Evolutionary conservation across 192 early-diverging fungal species (phyloP), one percentile per base, ranked within the genome.

Genomic region (Dimargaris xerosporica): DNA sequence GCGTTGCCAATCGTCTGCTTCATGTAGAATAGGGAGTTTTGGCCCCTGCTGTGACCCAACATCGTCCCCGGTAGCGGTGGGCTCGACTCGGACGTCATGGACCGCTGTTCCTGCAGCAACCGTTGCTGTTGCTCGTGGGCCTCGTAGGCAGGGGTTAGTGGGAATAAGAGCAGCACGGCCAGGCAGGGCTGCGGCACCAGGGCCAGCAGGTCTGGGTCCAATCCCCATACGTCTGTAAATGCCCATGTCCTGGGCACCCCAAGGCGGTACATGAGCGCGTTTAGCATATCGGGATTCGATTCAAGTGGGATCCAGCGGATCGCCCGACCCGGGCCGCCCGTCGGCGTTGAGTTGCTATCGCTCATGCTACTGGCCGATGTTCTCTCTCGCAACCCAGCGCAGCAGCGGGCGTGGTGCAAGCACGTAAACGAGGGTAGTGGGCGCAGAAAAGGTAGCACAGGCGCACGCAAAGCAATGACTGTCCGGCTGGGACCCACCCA

Each of bases 91-190:
- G 34, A 39, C 19, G 56, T 73, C 63, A 80, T 80, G n/a, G 75
- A 80, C 23, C 65, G 59, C 44, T 75, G 70, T 51, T 67, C 53
- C 30, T 83, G 72, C 3, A 65, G 55, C 3, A 70, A 54, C 47
- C 75, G 74, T 55, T 82, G 80, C 53, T 75, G 62, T 42, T 78
- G 67, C 46, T 73, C 60, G 62, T 70, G 78, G 29, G 67, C 68
- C 56, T 85, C 80, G 68, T 76, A 78, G 23, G 74, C 73, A 62
- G 79, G 77, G 0, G 83, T 84, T 17, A 81, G 65, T 0, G 95
- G 96, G 62, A 93, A 98, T n/a, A 96, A 71, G 25, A 96, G 76
- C 42, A 98, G 62, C 6, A 98, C 67, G 2, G 96, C 91, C n/a
- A 74, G 63, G 6, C 87, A 88, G 0, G 93, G 91, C 55, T 85